Percentiles rank a stretch among this genome's conserved stretches.
Evolutionary conservation across 495 filamentous ascomycete species (phyloP).

Genomic region (Pseudevernia furfuracea): DNA sequence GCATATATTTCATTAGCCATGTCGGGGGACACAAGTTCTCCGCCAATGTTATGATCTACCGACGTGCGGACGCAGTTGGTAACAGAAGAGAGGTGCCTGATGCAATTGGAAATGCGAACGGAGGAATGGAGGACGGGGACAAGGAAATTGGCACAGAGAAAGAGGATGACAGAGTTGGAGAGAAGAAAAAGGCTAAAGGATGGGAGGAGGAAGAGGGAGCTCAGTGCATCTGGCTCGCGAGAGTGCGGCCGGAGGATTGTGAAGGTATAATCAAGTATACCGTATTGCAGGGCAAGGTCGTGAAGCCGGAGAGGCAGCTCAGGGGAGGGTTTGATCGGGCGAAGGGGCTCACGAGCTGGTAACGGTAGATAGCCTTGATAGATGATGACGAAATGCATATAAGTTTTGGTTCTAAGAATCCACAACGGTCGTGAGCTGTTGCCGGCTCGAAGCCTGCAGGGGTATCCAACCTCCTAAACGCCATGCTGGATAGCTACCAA

Average conservation of each 20-base stretch:
- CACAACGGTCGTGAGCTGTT: background rate
- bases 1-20: constrained; percentile 92
- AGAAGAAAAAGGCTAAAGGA: background rate
- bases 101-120: constrained; percentile 11
- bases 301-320: constrained; percentile 77
- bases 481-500: constrained; percentile 21
- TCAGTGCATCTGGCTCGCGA: constrained; percentile 91
- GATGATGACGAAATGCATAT: background rate
- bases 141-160: constrained; percentile 29
- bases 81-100: constrained; percentile 28
- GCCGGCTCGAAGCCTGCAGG: background rate
- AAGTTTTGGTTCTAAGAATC: background rate
- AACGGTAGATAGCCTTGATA: constrained; percentile 12
- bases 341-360: constrained; percentile 84
- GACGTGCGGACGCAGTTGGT: constrained; percentile 55
- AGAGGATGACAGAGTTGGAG: constrained; percentile 35
- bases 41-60: constrained; percentile 88
- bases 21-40: constrained; percentile 92
- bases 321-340: constrained; percentile 83
- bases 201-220: constrained; percentile 50
- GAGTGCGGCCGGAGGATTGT: constrained; percentile 84
- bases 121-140: constrained; percentile 19
- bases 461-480: constrained; percentile 17
- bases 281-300: constrained; percentile 84
- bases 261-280: constrained; percentile 89